Conservation (phyloP, 768 basidiomycete genomes). For the Pulveroboletus sp. region DNA sequence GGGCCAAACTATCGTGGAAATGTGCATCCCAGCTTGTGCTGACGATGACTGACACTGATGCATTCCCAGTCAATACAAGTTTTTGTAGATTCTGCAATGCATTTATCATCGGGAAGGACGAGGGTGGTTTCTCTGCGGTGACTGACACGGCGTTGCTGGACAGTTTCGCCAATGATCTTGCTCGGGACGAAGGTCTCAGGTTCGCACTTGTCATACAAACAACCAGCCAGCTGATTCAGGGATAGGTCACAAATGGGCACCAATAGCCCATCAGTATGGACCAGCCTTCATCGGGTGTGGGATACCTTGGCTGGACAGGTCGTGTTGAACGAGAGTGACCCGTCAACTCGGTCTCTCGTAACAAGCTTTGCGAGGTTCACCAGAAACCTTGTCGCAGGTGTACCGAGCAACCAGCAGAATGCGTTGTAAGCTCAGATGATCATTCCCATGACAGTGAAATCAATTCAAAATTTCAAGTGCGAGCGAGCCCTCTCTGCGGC, state of each 20-base stretch:
- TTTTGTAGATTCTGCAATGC: conserved; percentile 43
- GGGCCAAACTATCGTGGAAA: conserved; percentile 6
- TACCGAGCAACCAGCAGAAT: conserved; percentile 61
- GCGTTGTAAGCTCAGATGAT: conserved; percentile 57
- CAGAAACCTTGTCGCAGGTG: conserved; percentile 77
- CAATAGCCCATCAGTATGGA: conserved; percentile 49
- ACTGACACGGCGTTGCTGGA: conserved; percentile 41
- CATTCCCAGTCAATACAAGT: conserved; percentile 15
- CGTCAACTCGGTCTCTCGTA: conserved; percentile 38
- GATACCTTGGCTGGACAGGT: conserved; percentile 27
- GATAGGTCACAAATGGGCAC: conserved; percentile 34
- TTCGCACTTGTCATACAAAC: conserved; percentile 6
- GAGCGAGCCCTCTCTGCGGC: conserved; percentile 67
- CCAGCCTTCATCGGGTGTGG: conserved; percentile 54
- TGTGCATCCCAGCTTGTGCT: background rate
- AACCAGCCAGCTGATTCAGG: background rate
- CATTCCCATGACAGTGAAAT: background rate
- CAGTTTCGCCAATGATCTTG: conserved; percentile 46
- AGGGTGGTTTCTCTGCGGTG: conserved; percentile 15
- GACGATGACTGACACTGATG: background rate
- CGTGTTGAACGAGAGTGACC: conserved; percentile 32
- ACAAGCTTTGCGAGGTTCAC: conserved; percentile 69
- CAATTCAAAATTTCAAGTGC: conserved; percentile 39
- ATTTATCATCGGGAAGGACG: conserved; percentile 32
- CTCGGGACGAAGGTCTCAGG: conserved; percentile 38